Base-by-base conservation (phyloP, 192 early-diverging fungal species). In the Coemansia sp. region DNA sequence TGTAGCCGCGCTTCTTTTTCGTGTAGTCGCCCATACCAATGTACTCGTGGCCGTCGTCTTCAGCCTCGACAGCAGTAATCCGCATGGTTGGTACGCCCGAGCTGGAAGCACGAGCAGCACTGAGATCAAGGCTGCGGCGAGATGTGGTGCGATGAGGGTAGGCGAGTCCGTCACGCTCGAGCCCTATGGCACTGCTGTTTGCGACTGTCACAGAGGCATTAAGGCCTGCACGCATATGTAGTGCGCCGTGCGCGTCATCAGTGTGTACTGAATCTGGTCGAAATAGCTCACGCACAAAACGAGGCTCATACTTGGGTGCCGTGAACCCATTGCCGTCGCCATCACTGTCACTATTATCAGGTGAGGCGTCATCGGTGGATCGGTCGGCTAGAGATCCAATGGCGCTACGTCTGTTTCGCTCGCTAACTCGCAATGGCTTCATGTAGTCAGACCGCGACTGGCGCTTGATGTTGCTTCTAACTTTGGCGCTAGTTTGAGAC, bases 271-370 rank as follows among this genome's bases (percentile, higher is more conserved):
- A 46, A 4, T 66, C 68, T 19, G 59, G 29, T 19, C 57, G 71
- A 37, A 82, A 82, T 16, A 82, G 71, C 63, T 82, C 70, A 21
- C 79, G 79, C 17, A 82, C 79, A 72, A 82, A 82, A 48, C 73
- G 59, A 11, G 79, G 79, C 59, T 77, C 79, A 4, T 73, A 48
- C 21, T 24, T 50, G 0, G 68, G 70, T 8, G 74, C 24, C 7
- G 42, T 40, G 21, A 60, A 40, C 21, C 59, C 59, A 19, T 10
- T 24, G 59, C 6, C 56, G 8, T 59, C 35, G 56, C 56, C 56
- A 36, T 36, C 10, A n/a, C 37, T 59, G 11, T 67, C 61, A 40
- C 77, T 73, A 68, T 51, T 63, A 17, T 60, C 66, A 3, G 44
- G 63, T n/a, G 56, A 65, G 37, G 63, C 39, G 9, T 60, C 44